These are phyloP conservation scores for Passiflora organensis DNA, from an alignment of 345 rosid genomes.

Conservation along the genomic window DNA sequence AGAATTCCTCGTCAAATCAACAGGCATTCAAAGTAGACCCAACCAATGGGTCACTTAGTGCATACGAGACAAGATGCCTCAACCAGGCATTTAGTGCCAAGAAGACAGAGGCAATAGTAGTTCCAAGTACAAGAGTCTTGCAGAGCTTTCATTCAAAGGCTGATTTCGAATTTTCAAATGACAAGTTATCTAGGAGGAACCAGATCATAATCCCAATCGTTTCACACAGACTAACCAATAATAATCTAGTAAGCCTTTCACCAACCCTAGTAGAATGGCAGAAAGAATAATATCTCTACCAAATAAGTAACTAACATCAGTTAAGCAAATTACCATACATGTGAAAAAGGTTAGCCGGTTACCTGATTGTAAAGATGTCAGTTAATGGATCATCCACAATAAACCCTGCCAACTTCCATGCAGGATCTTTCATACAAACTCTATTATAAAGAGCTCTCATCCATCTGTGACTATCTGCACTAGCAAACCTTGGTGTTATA, in stretches of 20 bases:
- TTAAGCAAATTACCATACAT: background rate
- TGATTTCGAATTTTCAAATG: too few relatives aligned
- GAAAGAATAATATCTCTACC: background rate
- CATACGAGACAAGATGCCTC: background rate
- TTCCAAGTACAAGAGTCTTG: background rate
- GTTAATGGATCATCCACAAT: constrained; percentile 83
- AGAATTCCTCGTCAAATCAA: background rate
- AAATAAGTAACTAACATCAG: background rate
- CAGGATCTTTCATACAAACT: constrained; percentile 72
- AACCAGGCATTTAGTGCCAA: background rate
- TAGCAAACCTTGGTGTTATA: constrained; percentile 59
- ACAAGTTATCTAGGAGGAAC: too few relatives aligned
- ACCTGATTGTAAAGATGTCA: constrained; percentile 73
- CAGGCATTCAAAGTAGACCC: background rate
- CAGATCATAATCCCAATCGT: too few relatives aligned
- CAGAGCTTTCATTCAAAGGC: too few relatives aligned
- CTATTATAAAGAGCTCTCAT: constrained; percentile 91
- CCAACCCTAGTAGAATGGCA: background rate
- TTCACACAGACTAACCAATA: too few relatives aligned
- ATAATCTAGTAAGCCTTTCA: too few relatives aligned
- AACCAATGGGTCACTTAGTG: constrained; percentile 1
- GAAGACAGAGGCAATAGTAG: background rate
- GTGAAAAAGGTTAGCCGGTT: constrained; percentile 5
- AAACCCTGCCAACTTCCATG: constrained; percentile 92
- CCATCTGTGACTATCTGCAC: constrained; percentile 67